Evolutionary conservation across 2,329 filamentous ascomycete genomes (phyloP).

Genomic region (Phoma sp.): DNA sequence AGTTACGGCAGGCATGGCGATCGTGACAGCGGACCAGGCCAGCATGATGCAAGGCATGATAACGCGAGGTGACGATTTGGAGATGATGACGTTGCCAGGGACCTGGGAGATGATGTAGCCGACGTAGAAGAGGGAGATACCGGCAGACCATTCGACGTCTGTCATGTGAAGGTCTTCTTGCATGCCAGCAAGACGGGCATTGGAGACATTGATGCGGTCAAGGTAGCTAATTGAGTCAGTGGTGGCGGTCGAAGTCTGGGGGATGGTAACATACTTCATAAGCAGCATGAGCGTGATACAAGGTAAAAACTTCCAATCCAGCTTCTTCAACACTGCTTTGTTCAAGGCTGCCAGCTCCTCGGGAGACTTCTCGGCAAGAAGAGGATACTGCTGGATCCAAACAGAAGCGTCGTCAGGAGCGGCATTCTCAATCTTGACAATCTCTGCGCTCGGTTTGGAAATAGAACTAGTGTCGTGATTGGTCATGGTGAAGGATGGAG

Average conservation of each 20-base stretch:
- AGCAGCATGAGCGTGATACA: constrained; percentile 42
- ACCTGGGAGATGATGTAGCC: constrained; percentile 57
- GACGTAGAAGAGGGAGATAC: constrained; percentile 56
- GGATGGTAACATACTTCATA: constrained; percentile 30
- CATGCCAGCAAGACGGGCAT: constrained; percentile 50
- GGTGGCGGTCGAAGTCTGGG: too few relatives aligned
- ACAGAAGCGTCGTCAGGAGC: constrained; percentile 2
- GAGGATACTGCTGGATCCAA: constrained; percentile 13
- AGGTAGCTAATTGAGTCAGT: constrained; percentile 41
- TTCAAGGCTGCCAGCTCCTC: constrained; percentile 33
- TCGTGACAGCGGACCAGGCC: constrained; percentile 52
- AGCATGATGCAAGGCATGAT: constrained; percentile 52
- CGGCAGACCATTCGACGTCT: constrained; percentile 48
- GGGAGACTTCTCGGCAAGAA: constrained; percentile 11
- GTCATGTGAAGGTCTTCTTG: constrained; percentile 46
- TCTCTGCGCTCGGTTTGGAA: not conserved
- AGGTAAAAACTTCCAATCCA: constrained; percentile 41
- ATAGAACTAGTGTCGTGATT: not conserved
- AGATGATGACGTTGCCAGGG: constrained; percentile 57
- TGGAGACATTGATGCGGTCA: constrained; percentile 52
- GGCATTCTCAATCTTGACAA: not conserved
- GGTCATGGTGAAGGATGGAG: not conserved
- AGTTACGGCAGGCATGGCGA: constrained; percentile 53
- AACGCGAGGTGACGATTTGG: constrained; percentile 45
- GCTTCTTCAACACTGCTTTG: constrained; percentile 32